Evolutionary conservation across 805 yeast species (phyloP).

Genomic region (Brettanomyces custersianus): DNA sequence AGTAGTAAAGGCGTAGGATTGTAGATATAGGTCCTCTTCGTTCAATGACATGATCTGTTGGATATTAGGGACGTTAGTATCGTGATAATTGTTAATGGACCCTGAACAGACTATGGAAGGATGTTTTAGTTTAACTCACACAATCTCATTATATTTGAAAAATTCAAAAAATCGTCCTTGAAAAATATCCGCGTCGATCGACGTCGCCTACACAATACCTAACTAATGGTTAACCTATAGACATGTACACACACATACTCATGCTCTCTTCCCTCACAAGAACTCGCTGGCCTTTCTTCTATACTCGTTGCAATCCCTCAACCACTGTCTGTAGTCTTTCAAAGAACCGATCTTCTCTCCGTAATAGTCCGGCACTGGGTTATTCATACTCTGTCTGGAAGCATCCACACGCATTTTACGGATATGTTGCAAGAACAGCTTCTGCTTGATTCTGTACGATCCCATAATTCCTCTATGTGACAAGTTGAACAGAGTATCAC

Average conservation of each 20-base stretch:
- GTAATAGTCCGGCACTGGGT: conserved; percentile 97
- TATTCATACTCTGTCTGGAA: conserved; percentile 75
- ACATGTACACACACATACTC: no score
- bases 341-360: conserved; percentile 91
- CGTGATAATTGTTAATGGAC: no score
- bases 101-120: no score
- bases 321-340: conserved; percentile 87
- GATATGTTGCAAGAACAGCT: conserved; percentile 65
- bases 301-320: conserved; percentile 89
- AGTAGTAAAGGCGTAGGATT: conserved; percentile 76
- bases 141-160: no score
- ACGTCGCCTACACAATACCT: no score
- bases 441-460: conserved; percentile 53
- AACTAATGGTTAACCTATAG: no score
- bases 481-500: conserved; percentile 58
- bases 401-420: conserved; percentile 85
- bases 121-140: no score
- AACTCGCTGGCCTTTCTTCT: conserved; percentile 74
- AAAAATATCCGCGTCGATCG: no score
- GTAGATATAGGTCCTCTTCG: conserved; percentile 51
- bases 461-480: conserved; percentile 37
- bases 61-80: no score
- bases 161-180: no score
- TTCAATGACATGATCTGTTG: conserved; percentile 7
- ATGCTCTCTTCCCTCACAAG: conserved; percentile 30